phyloP scores from a whole-genome alignment of 345 rosid species.

The Erucastrum elatum region DNA sequence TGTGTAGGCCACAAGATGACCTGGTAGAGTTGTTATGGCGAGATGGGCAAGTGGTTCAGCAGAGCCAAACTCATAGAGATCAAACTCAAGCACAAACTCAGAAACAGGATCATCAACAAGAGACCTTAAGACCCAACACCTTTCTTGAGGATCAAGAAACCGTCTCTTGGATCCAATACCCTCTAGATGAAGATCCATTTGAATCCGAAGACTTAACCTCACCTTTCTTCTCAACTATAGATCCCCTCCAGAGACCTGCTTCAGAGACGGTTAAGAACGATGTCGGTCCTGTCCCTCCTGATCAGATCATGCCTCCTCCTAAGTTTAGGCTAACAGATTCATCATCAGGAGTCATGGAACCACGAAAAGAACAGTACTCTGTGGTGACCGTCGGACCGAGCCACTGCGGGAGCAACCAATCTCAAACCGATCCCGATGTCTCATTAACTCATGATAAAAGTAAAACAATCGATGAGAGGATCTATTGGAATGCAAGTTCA shows the following conservation, averaged over 20 bases:
- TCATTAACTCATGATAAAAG: constrained; percentile 41
- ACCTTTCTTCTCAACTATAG: constrained; percentile 38
- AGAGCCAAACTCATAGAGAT: constrained; percentile 56
- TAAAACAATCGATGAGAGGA: constrained; percentile 44
- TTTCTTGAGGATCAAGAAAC: constrained; percentile 59
- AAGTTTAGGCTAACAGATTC: constrained; percentile 42
- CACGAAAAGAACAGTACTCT: constrained; percentile 49
- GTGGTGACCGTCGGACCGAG: constrained; percentile 65
- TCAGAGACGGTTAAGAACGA: constrained; percentile 35
- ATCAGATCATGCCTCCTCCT: constrained; percentile 51
- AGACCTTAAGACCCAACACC: constrained; percentile 11
- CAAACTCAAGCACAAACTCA: constrained; percentile 18
- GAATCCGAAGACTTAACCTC: constrained; percentile 59
- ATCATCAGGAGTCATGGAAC: constrained; percentile 24
- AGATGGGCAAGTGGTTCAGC: constrained; percentile 64
- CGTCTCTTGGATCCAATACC: constrained; percentile 63
- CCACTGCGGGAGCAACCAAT: constrained; percentile 60
- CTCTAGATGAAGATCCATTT: constrained; percentile 56
- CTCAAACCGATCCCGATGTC: constrained; percentile 41
- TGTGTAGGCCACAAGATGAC: constrained; percentile 55
- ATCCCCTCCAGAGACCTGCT: constrained; percentile 20
- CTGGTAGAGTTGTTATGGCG: constrained; percentile 69
- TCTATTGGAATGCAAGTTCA: constrained; percentile 49
- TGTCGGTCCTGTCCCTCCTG: constrained; percentile 39
- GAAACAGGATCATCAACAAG: constrained; percentile 15